Evolutionary conservation across 139 green algal species (phyloP), one percentile per base, ranked within the genome.

Genomic region (Chlamydomonas schloesseri): DNA sequence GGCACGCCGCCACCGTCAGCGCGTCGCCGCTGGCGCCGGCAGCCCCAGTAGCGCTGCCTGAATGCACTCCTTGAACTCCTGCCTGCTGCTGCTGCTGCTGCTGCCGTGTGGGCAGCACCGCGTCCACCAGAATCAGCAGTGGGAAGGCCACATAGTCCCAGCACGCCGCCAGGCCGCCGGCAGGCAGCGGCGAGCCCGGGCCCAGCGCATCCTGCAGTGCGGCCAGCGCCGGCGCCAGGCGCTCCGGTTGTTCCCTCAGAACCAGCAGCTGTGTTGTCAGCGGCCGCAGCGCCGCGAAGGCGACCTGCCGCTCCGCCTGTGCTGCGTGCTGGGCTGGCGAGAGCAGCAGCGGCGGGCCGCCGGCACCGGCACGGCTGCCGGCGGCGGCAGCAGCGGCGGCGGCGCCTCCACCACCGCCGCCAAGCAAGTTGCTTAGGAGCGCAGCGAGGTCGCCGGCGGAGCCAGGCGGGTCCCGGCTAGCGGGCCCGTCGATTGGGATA

Each of bases 121-220:
- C 91, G 28, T 98, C 95, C 13, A 96, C 31, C 28, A 93, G 86
- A 13, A 96, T 73, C 42, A 92, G 81, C 55, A 97, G 89, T 0
- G 95, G 95, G 81, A 96, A 96, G 6, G 93, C 84, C 6, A 94
- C 72, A 37, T 98, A 97, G 65, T 97, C 95, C 85, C 89, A 83
- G 76, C 94, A 96, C 21, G 42, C 86, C 24, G 31, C 34, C 47
- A 97, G 57, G 2, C 92, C 94, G 0, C 24, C 70, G 8, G 60
- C 17, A 0, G 92, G 82, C 53, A 88, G 34, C 21, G 29, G 33
- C 10, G 55, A 24, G 28, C 60, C 28, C 20, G 60, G 18, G 10
- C 17, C 36, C 31, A 89, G 58, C 42, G 71, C 28, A 9, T 60
- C 24, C 47, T 89, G 28, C 21, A 91, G 73, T 3, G 9, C 36